phyloP scores from a whole-genome alignment of 2,329 filamentous ascomycete genomes.

The Aspergillus sojae region DNA sequence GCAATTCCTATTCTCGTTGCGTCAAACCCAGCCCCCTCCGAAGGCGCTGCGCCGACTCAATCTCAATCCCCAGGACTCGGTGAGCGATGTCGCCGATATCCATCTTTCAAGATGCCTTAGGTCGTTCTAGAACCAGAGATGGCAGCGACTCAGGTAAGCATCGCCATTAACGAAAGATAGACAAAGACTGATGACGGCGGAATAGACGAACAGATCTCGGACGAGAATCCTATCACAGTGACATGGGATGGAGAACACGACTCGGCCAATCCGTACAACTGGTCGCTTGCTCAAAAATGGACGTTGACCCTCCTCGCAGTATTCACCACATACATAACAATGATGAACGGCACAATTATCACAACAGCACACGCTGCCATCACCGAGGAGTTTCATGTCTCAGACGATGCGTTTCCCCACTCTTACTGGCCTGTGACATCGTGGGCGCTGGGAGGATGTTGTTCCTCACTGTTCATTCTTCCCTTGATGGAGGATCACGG shows the following conservation, averaged over 20 bases:
- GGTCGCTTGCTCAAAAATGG: conserved; percentile 41
- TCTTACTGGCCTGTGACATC: conserved; percentile 38
- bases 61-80: too few relatives aligned
- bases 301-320: conserved; percentile 29
- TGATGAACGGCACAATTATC: conserved; percentile 44
- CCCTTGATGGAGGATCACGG: conserved; percentile 45
- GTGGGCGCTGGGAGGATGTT: conserved; percentile 34
- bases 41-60: background rate
- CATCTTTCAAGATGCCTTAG: background rate
- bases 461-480: conserved; percentile 33
- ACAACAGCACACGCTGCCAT: conserved; percentile 39
- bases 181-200: background rate
- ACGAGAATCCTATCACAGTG: background rate
- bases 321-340: conserved; percentile 35
- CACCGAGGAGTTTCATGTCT: conserved; percentile 36
- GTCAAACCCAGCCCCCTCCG: background rate
- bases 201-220: background rate
- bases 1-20: too few relatives aligned
- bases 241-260: conserved; percentile 20
- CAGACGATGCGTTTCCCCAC: conserved; percentile 33
- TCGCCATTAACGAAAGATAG: background rate
- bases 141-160: background rate
- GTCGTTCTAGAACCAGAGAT: background rate
- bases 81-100: background rate
- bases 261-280: conserved; percentile 43